Evolutionary conservation across 2,329 filamentous ascomycete genomes (phyloP), one percentile per base, ranked within the genome.

Genomic region (Paecilomyces formosus): DNA sequence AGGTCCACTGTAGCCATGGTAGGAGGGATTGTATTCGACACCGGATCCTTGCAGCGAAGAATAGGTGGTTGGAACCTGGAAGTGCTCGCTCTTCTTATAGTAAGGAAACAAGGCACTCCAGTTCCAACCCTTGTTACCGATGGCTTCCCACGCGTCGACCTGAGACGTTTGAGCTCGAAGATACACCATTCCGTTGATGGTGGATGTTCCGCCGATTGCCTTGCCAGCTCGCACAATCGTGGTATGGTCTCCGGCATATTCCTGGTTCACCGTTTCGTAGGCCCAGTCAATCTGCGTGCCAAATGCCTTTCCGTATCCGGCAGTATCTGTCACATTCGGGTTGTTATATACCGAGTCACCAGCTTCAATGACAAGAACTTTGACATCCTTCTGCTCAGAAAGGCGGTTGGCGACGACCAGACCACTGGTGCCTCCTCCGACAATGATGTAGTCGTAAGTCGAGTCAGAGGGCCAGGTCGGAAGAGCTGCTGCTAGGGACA

Each of bases 101-200:
- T 70, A 72, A 2, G 68, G 67, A 50, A 67, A 65, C 5, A 72
- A 57, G 15, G 28, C 68, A 8, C 65, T 55, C 71, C 70, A 73
- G 56, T 63, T 66, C 70, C 70, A 72, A 7, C 63, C 68, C 11
- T 64, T 49, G 51, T 71, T 72, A 0, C 70, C 69, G 30, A 70
- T 39, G 1, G 57, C 53, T 49, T 70, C 65, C 74, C 74, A 76
- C 3, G 68, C 66, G 58, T 76, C 68, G 22, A 76, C 68, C 62
- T 78, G 73, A 12, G 63, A 63, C 5, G 62, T 63, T 39, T 74
- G 67, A 3, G 72, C 68, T 9, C 74, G 70, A 5, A 67, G 68
- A 57, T 76, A 76, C 0, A 70, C 66, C 70, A 72, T 65, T 67
- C 72, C 76, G 64, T 79, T 79, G 56, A 79, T 77, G 9, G 70